Base-by-base conservation (phyloP, 2,329 filamentous ascomycete genomes). In the Bipolaris zeicola region DNA sequence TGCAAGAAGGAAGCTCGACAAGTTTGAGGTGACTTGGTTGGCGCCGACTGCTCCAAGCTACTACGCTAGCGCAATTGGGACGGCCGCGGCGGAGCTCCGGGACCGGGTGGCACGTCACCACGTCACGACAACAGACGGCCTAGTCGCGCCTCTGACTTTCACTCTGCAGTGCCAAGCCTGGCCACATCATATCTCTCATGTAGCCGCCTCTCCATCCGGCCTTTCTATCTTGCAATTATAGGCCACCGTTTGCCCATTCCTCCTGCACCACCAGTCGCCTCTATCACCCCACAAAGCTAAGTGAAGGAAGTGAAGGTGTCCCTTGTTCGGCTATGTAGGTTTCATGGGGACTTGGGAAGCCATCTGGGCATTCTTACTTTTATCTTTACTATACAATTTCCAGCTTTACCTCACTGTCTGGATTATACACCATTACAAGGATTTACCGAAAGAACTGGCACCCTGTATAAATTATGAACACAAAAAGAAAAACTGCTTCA, bases 21-120 rank as follows among this genome's bases (percentile, higher is more conserved):
- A 52, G 49, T 33, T 53, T 37, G 41, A 55, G 51, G 47, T 55
- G 50, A 58, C 28, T 48, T 55, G 22, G 55, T 42, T 58, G 55
- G 55, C 55, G 53, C 49, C 49, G 49, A 26, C 10, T 33, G 33
- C 10, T 24, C 43, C 7, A 37, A 38, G 50, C 54, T 57, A 44
- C 54, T 57, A 53, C 42, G 37, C 43, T 57, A 57, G 49, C 54
- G 49, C 50, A 18, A 31, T 41, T 37, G 34, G 41, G 41, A 26
- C n/a, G 16, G 18, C 44, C 13, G 44, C 24, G 41, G 41, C 41
- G 41, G 51, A 36, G 44, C 37, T 14, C n/a, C 13, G 43, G 52
- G 37, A 10, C 18, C 22, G 26, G 11, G 34, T 45, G 48, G 22
- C 41, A 52, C 22, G 31, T 42, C 48, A 52, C 53, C 52, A 52